Percentiles rank a stretch among this genome's conserved stretches.
These are phyloP conservation scores for Coffea humblotiana DNA, from an alignment of 305 asterid genomes.

Conservation along the genomic window DNA sequence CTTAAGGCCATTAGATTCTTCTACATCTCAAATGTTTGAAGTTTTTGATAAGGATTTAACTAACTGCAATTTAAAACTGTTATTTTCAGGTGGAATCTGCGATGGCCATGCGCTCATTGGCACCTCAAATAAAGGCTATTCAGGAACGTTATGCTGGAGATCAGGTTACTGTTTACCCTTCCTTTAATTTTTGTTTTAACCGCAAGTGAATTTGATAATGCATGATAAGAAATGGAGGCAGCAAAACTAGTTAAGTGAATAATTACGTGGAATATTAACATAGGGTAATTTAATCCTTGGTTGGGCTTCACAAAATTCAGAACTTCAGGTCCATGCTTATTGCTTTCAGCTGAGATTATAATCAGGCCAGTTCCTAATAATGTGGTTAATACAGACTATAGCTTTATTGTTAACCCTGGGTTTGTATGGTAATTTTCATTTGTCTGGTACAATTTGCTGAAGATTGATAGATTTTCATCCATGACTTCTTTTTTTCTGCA, in stretches of 20 bases:
- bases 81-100: conserved; percentile 85
- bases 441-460: neutral
- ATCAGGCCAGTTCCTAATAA: neutral
- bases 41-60: neutral
- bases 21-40: neutral
- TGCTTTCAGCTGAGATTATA: neutral
- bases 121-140: conserved; percentile 97
- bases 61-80: conserved; percentile 27
- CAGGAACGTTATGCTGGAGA: conserved; percentile 97
- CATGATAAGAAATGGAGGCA: neutral
- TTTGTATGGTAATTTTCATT: neutral
- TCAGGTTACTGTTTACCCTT: conserved; percentile 63
- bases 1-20: neutral
- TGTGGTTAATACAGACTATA: neutral
- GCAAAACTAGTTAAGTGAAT: neutral
- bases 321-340: neutral
- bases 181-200: conserved; percentile 2
- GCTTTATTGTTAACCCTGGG: neutral
- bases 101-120: conserved; percentile 93
- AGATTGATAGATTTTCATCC: neutral
- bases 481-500: neutral
- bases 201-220: neutral
- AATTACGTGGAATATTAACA: no score
- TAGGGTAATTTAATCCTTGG: neutral
- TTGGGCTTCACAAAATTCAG: conserved; percentile 1